Evolutionary conservation across 2,329 filamentous ascomycete genomes (phyloP).

Genomic region (Alternaria sp.): DNA sequence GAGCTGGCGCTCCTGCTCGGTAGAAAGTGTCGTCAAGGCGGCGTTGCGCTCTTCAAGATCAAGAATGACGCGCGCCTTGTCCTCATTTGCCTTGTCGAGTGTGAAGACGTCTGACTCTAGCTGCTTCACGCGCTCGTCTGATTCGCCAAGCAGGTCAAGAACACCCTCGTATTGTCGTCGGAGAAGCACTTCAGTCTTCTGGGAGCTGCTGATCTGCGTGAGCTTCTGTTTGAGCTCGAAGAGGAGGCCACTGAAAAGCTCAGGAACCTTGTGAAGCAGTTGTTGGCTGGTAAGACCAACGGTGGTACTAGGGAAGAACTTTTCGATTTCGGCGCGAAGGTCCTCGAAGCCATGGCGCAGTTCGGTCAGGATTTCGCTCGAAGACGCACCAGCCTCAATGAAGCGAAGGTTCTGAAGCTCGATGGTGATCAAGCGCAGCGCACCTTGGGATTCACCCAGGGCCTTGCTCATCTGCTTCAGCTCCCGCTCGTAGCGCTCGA

Average conservation of each 20-base stretch:
- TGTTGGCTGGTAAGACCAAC: slow-evolving; percentile 51
- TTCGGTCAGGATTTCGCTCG: slow-evolving; percentile 49
- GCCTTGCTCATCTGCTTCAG: slow-evolving; percentile 51
- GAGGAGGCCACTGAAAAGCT: slow-evolving; percentile 52
- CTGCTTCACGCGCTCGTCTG: slow-evolving; percentile 47
- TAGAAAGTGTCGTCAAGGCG: slow-evolving; percentile 38
- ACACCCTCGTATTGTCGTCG: slow-evolving; percentile 45
- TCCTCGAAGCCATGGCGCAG: slow-evolving; percentile 55
- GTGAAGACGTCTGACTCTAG: slow-evolving; percentile 51
- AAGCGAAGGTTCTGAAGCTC: slow-evolving; percentile 57
- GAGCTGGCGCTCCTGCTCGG: slow-evolving; percentile 49
- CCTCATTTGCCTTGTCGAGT: slow-evolving; percentile 50
- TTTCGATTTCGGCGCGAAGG: slow-evolving; percentile 53
- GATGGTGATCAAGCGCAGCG: slow-evolving; percentile 55
- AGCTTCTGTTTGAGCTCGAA: slow-evolving; percentile 46
- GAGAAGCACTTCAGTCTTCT: slow-evolving; percentile 51
- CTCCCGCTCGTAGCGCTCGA: slow-evolving; percentile 51
- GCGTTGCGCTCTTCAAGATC: slow-evolving; percentile 49
- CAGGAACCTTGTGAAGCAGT: slow-evolving; percentile 50
- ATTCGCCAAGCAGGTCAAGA: slow-evolving; percentile 41
- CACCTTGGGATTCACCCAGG: slow-evolving; percentile 52
- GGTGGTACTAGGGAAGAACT: slow-evolving; percentile 52
- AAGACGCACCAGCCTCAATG: slow-evolving; percentile 43
- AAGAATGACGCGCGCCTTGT: slow-evolving; percentile 49
- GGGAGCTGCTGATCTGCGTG: slow-evolving; percentile 38